These are phyloP conservation scores for Solanum gandarillasii DNA, from an alignment of 257 asterid species.

Conservation along the genomic window DNA sequence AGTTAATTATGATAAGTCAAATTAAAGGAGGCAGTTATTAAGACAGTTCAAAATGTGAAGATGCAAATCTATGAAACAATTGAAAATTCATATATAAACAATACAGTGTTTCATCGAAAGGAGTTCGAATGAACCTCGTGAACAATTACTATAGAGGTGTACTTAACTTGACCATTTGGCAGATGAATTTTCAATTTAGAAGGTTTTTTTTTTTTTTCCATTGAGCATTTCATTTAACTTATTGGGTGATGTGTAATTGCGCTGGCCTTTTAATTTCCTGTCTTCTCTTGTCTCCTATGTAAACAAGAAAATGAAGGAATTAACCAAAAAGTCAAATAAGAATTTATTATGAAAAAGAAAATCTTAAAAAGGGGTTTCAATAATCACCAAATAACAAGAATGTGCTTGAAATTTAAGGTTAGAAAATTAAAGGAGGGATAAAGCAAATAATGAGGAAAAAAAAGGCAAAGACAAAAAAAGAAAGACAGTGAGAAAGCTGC, in stretches of 20 bases:
- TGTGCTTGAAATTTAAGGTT: constrained; percentile 3
- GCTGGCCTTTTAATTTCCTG: constrained; percentile 5
- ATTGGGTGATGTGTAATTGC: background rate
- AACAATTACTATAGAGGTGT: background rate
- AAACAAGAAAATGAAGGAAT: background rate
- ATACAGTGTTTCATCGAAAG: too few relatives aligned
- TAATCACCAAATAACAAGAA: constrained; percentile 23
- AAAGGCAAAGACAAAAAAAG: background rate
- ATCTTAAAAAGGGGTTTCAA: background rate
- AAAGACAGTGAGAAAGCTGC: background rate
- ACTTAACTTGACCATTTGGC: background rate
- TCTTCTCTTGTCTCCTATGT: background rate
- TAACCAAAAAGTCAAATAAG: background rate
- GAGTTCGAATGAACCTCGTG: too few relatives aligned
- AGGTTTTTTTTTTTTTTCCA: background rate
- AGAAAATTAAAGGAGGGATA: background rate
- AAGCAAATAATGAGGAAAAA: background rate
- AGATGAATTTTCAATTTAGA: background rate
- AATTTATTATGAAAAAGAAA: background rate
- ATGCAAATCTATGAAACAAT: too few relatives aligned
- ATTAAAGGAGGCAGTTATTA: background rate
- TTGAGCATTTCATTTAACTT: background rate
- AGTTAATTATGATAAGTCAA: background rate
- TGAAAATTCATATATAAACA: too few relatives aligned
- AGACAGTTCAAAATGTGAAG: too few relatives aligned